Evolutionary conservation across 1,284 basidiomycete genomes (phyloP).

Genomic region (Trametes sp.): DNA sequence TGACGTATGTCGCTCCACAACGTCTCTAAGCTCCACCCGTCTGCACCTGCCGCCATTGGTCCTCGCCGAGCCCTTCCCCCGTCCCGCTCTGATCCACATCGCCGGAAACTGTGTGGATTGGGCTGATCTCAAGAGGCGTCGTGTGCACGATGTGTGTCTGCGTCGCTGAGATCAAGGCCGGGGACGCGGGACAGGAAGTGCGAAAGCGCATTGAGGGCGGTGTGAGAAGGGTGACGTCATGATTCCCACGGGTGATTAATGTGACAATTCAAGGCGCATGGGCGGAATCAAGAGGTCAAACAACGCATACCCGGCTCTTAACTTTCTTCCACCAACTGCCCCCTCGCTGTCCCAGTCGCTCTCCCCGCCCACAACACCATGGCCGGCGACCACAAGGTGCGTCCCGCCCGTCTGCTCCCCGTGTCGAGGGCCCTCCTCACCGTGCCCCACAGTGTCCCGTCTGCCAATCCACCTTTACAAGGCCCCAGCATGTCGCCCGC

Average conservation of each 20-base stretch:
- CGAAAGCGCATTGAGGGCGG: background rate
- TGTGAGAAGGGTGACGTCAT: constrained; percentile 31
- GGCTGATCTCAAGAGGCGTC: background rate
- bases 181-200: background rate
- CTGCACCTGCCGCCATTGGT: background rate
- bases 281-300: constrained; percentile 21
- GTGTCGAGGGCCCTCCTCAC: constrained; percentile 20
- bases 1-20: constrained; percentile 36
- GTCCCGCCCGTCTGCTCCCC: constrained; percentile 26
- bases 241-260: constrained; percentile 33
- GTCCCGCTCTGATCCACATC: background rate
- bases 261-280: constrained; percentile 24
- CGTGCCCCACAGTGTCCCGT: constrained; percentile 62
- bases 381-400: constrained; percentile 50
- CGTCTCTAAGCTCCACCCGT: constrained; percentile 28
- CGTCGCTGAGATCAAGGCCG: background rate
- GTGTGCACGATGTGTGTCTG: background rate
- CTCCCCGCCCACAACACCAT: constrained; percentile 31
- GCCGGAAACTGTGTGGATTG: background rate
- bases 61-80: background rate
- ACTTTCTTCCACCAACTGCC: constrained; percentile 33
- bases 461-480: constrained; percentile 87
- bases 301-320: constrained; percentile 26
- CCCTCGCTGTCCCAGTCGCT: constrained; percentile 9
- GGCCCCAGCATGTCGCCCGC: constrained; percentile 89